phyloP scores from a whole-genome alignment of 2,329 filamentous ascomycete genomes.

The Exserohilum rostratum region DNA sequence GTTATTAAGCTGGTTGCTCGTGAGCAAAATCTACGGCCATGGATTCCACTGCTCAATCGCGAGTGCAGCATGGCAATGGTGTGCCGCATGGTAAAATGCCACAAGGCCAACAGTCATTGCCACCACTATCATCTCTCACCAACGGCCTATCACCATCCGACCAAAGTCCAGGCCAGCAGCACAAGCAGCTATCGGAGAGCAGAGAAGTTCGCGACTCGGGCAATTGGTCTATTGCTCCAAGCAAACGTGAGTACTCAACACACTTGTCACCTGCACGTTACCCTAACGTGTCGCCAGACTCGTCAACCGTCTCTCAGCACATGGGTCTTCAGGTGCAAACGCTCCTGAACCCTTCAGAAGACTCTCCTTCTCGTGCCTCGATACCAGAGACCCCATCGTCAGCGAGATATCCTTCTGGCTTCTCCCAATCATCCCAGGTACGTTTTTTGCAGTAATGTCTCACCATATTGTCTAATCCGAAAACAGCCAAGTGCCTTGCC shows the following conservation, averaged over 20 bases:
- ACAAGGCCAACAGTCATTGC: conserved; percentile 44
- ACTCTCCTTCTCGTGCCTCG: conserved; percentile 53
- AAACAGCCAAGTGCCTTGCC: conserved; percentile 54
- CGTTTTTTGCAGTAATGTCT: neutral
- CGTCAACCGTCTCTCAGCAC: conserved; percentile 52
- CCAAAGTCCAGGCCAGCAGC: conserved; percentile 40
- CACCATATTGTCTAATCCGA: conserved; percentile 19
- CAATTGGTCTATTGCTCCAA: conserved; percentile 65
- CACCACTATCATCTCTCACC: conserved; percentile 49
- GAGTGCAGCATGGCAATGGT: conserved; percentile 16
- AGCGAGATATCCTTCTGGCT: conserved; percentile 41
- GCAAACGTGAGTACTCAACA: conserved; percentile 55
- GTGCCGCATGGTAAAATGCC: conserved; percentile 31
- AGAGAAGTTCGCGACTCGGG: conserved; percentile 63
- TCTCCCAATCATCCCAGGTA: conserved; percentile 36
- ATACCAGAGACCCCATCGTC: conserved; percentile 53
- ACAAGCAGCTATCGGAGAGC: conserved; percentile 48
- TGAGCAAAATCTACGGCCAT: conserved; percentile 23
- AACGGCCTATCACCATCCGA: conserved; percentile 40
- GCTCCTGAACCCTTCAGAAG: conserved; percentile 56
- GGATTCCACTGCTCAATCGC: conserved; percentile 40
- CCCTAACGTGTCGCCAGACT: conserved; percentile 41
- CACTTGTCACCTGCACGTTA: conserved; percentile 6
- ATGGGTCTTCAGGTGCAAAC: conserved; percentile 58
- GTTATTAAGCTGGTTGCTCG: neutral